Base-by-base conservation (phyloP, 306 rosid species). In the Quercus berberidifolia region DNA sequence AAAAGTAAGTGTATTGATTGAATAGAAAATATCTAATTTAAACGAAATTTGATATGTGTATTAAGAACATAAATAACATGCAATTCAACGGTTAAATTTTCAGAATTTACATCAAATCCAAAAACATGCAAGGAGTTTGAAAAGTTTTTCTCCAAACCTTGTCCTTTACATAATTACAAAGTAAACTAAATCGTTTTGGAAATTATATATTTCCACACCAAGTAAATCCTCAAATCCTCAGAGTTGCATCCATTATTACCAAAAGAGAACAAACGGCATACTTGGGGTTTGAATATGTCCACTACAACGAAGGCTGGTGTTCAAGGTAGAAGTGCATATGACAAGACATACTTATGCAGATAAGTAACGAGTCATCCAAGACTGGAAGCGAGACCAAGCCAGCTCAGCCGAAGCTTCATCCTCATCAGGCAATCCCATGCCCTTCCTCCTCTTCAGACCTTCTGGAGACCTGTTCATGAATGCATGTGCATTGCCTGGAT, bases 391-490 rank as follows among this genome's bases (percentile, higher is more conserved):
- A 84, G 98, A 90, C 99, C 99, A 95, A 10, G 98, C 98, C 3
- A 93, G 88, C 88, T 88, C 83, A 56, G 84, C 98, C 1, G 98
- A 85, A 6, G 85, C 87, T 72, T 90, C 94, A 64, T 95, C 96
- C 81, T 93, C 91, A 31, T 93, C 97, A 0, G 88, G 64, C 89
- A 93, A 5, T 67, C 98, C 99, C 99, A 95, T 90, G 85, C 73
- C 33, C 88, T 93, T 93, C 87, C 98, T 91, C 84, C 98, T 90
- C 84, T 80, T 41, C 81, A 90, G 83, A 58, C 97, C 98, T 74
- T 93, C 97, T 12, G 89, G 79, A 23, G 99, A 95, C 67, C 91
- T 88, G 89, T 95, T 93, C 99, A 95, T 93, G 91, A 95, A 95
- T 31, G 99, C 97, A 70, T 95, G 99, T 1, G 78, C 82, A 57